A percentile compares a stretch with the other conserved stretches of the same genome.
Conservation (phyloP, 257 asterid species). For the Schizonepeta tenuifolia region DNA sequence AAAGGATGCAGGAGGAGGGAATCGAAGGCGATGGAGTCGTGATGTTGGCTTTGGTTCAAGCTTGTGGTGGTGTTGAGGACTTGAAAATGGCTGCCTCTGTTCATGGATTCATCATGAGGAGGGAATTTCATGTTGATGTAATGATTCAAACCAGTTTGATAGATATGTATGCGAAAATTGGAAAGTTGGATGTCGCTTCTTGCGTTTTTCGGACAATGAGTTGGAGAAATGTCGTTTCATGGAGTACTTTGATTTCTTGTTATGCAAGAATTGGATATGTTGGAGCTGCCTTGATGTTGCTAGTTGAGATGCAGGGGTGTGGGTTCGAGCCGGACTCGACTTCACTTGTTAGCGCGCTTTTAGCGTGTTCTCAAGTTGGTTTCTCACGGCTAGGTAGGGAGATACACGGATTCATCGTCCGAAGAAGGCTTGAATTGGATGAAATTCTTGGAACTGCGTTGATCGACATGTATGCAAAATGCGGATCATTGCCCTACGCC, state of each 20-base stretch:
- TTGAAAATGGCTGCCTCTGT: constrained; percentile 58
- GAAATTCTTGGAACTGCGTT: constrained; percentile 64
- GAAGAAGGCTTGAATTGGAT: constrained; percentile 48
- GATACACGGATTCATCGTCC: constrained; percentile 58
- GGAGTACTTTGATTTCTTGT: constrained; percentile 81
- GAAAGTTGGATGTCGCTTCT: constrained; percentile 54
- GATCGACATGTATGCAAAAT: constrained; percentile 82
- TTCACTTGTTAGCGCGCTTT: constrained; percentile 68
- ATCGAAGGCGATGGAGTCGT: constrained; percentile 67
- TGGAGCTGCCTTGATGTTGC: constrained; percentile 51
- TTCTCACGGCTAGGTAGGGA: constrained; percentile 51
- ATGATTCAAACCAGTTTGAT: constrained; percentile 65
- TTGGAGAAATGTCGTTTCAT: constrained; percentile 57
- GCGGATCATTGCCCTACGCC: constrained; percentile 63
- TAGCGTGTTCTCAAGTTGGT: constrained; percentile 72
- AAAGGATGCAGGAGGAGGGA: constrained; percentile 61
- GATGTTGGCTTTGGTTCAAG: constrained; percentile 66
- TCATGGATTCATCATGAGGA: constrained; percentile 69
- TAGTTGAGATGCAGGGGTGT: constrained; percentile 60
- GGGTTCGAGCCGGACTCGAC: constrained; percentile 64
- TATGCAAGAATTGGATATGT: constrained; percentile 65
- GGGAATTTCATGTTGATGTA: constrained; percentile 47
- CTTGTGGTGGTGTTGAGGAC: constrained; percentile 54
- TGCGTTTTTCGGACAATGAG: constrained; percentile 50
- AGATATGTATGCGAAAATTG: constrained; percentile 80